Base-by-base conservation (phyloP, 2,329 filamentous ascomycete genomes). In the Penicillium palitans region DNA sequence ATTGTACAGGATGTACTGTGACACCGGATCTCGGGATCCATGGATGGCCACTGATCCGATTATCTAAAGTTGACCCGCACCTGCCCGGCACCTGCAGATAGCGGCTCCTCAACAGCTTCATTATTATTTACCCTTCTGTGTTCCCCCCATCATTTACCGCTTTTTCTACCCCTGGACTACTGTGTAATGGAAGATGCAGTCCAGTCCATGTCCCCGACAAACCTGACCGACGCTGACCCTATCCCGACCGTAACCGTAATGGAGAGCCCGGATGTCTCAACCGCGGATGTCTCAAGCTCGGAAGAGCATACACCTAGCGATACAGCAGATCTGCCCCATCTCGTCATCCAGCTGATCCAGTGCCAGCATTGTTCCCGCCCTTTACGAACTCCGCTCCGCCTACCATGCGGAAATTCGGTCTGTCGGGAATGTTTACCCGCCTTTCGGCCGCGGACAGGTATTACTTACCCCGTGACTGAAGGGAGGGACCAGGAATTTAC, bases 371-470 rank as follows among this genome's bases (percentile, higher is more conserved):
- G 93, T 73, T 90, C 87, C 4, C 79, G 79, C 44, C 87, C 89
- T 1, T 79, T 95, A 31, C 80, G 77, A 46, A 80, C 85, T 9
- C 90, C 92, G 6, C 81, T 91, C 57, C 90, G 90, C 0, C 78
- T 96, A 5, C 91, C 92, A 6, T 97, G 93, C 72, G 91, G 92
- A 29, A 85, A 88, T 69, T 88, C 87, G 12, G 75, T 96, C 12
- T 97, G 93, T 76, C 86, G 83, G 68, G 73, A 74, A 50, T 97
- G 93, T 74, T 76, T 96, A 2, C 92, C 92, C 1, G 76, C 84
- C 47, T 76, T 86, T 2, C 84, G 88, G 66, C 73, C 81, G 17
- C 84, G 91, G 45, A 79, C 79, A 48, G 86, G 90, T 61, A 90
- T 96, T 58, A 89, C 90, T 2, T 96, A 93, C 72, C 91, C 91